Evolutionary conservation across 768 basidiomycete genomes (phyloP).

Genomic region (Aureoboletus auriporus): DNA sequence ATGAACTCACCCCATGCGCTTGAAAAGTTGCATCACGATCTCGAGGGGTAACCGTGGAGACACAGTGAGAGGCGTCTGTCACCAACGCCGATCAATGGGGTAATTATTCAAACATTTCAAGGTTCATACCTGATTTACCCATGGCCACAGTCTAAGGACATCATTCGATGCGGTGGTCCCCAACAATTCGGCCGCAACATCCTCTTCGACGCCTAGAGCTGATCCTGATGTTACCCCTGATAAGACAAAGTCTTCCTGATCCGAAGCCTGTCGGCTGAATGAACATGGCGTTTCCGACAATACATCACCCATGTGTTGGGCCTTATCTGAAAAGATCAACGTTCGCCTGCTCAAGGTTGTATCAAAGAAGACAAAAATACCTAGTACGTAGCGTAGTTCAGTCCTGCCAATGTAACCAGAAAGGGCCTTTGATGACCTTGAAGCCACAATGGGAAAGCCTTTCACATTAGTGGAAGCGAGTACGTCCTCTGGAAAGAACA

Average conservation of each 20-base stretch:
- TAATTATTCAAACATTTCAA: background rate
- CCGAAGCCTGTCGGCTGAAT: constrained; percentile 53
- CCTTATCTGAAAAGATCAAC: constrained; percentile 52
- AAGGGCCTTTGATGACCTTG: constrained; percentile 55
- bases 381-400: constrained; percentile 82
- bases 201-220: constrained; percentile 61
- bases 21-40: constrained; percentile 96
- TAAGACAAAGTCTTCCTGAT: constrained; percentile 48
- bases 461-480: constrained; percentile 74
- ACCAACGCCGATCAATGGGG: background rate
- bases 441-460: constrained; percentile 86
- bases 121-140: constrained; percentile 83
- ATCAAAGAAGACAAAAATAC: constrained; percentile 36
- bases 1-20: constrained; percentile 86
- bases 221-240: constrained; percentile 41
- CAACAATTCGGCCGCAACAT: constrained; percentile 61
- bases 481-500: constrained; percentile 50
- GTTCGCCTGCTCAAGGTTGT: background rate
- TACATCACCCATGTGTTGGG: constrained; percentile 59
- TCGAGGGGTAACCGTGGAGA: constrained; percentile 90
- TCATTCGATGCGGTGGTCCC: constrained; percentile 55
- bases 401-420: constrained; percentile 86
- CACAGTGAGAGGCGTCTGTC: constrained; percentile 89
- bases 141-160: constrained; percentile 73
- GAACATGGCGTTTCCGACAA: constrained; percentile 64